Conservation (phyloP, 208 protist genomes). For the Strigomonas culicis region DNA sequence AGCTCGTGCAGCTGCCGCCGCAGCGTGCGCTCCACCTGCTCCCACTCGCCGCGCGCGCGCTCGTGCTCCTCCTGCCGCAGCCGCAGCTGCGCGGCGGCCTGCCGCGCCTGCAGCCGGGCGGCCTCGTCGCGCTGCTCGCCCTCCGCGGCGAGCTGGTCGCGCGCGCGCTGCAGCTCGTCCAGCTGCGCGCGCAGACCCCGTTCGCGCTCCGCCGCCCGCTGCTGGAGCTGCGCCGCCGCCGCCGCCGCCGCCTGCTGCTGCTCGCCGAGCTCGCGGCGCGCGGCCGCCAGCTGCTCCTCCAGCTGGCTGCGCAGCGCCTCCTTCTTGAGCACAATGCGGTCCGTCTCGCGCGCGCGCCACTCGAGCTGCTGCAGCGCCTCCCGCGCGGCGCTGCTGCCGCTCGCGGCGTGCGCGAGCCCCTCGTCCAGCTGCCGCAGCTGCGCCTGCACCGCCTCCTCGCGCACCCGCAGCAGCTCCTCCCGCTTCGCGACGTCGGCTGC, state of each 20-base stretch:
- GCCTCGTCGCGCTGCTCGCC: constrained; percentile 14
- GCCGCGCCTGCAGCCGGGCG: constrained; percentile 14
- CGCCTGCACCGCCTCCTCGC: constrained; percentile 21
- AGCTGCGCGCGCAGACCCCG: constrained; percentile 16
- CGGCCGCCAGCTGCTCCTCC: constrained; percentile 10
- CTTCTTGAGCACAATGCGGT: constrained; percentile 11
- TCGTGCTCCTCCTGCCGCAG: constrained; percentile 15
- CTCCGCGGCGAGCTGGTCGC: constrained; percentile 13
- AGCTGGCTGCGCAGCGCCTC: constrained; percentile 11
- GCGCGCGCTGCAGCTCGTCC: constrained; percentile 17
- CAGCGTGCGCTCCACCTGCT: constrained; percentile 19
- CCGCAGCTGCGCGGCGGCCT: not conserved
- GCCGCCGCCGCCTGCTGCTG: constrained; percentile 19
- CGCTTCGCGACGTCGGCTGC: constrained; percentile 20
- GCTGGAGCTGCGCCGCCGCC: constrained; percentile 23
- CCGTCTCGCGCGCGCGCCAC: constrained; percentile 14
- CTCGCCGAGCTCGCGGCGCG: constrained; percentile 14
- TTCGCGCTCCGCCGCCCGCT: constrained; percentile 14
- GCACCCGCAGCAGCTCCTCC: constrained; percentile 30
- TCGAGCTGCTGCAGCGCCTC: constrained; percentile 37
- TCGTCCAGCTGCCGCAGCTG: constrained; percentile 15
- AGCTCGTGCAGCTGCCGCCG: constrained; percentile 19
- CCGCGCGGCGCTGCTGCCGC: constrained; percentile 14
- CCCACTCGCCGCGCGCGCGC: constrained; percentile 15
- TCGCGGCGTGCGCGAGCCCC: constrained; percentile 5